Evolutionary conservation across 1,284 basidiomycete species (phyloP).

Genomic region (Puccinia horiana): DNA sequence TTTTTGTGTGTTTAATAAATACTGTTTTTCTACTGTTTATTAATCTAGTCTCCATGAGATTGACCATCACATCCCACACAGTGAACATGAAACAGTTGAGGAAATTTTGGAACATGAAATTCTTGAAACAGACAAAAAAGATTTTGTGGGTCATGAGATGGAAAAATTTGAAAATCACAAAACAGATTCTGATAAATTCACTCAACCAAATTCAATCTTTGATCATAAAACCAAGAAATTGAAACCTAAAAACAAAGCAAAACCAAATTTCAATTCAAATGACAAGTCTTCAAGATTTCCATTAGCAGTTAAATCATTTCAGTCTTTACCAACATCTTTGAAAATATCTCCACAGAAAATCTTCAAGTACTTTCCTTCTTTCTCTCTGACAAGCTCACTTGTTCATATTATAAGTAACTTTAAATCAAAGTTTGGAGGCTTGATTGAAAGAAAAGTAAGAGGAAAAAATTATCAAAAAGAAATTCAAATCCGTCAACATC

Average conservation of each 20-base stretch:
- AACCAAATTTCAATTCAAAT: no score
- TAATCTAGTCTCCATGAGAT: no score
- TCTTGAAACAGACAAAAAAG: no score
- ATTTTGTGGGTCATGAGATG: no score
- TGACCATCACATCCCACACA: no score
- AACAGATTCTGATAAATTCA: no score
- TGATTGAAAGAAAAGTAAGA: neutral
- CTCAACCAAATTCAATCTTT: no score
- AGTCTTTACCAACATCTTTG: neutral
- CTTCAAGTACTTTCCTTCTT: neutral
- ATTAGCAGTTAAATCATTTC: neutral
- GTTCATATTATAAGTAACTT: neutral
- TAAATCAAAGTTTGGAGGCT: neutral
- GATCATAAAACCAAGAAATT: no score
- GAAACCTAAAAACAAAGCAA: no score
- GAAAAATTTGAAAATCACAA: no score
- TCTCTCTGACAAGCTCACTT: neutral
- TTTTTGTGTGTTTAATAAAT: neutral
- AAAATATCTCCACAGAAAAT: neutral
- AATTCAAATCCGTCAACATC: neutral
- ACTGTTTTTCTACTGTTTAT: neutral
- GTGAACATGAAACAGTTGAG: no score
- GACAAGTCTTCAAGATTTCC: neutral
- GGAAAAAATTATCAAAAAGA: neutral
- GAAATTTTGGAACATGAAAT: no score